Evolutionary conservation across 2,329 filamentous ascomycete species (phyloP).

Genomic region (Ophiostoma novo-ulmi): DNA sequence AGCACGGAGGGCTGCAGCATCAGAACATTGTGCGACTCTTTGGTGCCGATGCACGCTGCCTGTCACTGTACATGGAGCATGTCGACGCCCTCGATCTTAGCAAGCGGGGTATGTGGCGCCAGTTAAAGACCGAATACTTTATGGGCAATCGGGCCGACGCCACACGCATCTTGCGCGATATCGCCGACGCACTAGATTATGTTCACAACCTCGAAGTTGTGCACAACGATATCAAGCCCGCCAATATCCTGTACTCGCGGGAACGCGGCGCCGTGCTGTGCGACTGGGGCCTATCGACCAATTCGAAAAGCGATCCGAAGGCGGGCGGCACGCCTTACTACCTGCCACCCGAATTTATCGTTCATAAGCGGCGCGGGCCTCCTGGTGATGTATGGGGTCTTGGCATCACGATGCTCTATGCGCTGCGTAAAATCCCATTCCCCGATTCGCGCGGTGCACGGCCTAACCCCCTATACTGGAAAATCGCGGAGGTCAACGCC

Average conservation of each 20-base stretch:
- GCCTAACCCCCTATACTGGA: slow-evolving; percentile 51
- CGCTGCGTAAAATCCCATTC: slow-evolving; percentile 51
- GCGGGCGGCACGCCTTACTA: slow-evolving; percentile 57
- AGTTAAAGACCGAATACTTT: slow-evolving; percentile 45
- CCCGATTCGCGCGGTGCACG: slow-evolving; percentile 51
- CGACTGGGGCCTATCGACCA: slow-evolving; percentile 55
- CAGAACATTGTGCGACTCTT: slow-evolving; percentile 55
- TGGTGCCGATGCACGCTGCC: slow-evolving; percentile 54
- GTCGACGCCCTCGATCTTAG: slow-evolving; percentile 53
- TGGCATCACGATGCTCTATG: slow-evolving; percentile 57
- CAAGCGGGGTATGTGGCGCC: slow-evolving; percentile 45
- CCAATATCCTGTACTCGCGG: slow-evolving; percentile 56
- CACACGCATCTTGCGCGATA: slow-evolving; percentile 49
- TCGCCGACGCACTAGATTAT: slow-evolving; percentile 51
- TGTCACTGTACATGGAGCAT: slow-evolving; percentile 59
- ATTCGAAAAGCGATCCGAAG: slow-evolving; percentile 33
- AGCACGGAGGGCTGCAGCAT: slow-evolving; percentile 51
- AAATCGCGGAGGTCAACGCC: slow-evolving; percentile 51
- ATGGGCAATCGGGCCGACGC: slow-evolving; percentile 47
- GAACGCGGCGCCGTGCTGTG: slow-evolving; percentile 56
- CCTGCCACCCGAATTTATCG: slow-evolving; percentile 57
- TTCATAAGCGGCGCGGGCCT: slow-evolving; percentile 48
- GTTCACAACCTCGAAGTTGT: slow-evolving; percentile 50
- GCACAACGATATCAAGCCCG: slow-evolving; percentile 60
- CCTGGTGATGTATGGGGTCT: slow-evolving; percentile 57